These are phyloP conservation scores for Euphorbia celastroides DNA, from an alignment of 441 rosid genomes.

Conservation along the genomic window DNA sequence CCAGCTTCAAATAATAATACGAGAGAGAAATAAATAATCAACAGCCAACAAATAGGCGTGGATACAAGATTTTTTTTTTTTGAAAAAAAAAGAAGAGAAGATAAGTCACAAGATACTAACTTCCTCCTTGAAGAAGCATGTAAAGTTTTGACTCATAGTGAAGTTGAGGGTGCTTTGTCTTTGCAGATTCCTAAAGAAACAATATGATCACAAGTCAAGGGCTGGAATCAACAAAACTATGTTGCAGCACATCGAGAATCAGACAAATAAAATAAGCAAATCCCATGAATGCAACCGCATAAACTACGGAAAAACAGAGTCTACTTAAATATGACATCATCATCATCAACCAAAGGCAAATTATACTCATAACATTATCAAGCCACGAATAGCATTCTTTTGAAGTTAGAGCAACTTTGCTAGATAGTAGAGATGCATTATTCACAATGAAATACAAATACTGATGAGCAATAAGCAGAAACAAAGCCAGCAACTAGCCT, in stretches of 20 bases:
- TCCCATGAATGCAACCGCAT: too few relatives aligned
- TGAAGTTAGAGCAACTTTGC: background rate
- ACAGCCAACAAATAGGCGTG: too few relatives aligned
- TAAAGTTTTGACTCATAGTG: slow-evolving; percentile 95
- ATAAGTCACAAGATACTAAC: slow-evolving; percentile 39
- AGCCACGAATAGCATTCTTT: background rate
- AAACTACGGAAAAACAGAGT: background rate
- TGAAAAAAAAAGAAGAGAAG: slow-evolving; percentile 20
- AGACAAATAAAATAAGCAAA: background rate
- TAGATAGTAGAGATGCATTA: background rate
- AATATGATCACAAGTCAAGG: slow-evolving; percentile 7
- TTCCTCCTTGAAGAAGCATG: slow-evolving; percentile 98
- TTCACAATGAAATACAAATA: background rate
- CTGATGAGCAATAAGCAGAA: background rate
- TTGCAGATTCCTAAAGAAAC: slow-evolving; percentile 70
- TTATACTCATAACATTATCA: background rate
- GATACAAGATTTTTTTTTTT: too few relatives aligned
- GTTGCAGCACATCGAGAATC: background rate
- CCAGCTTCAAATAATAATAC: too few relatives aligned
- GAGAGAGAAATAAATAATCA: too few relatives aligned
- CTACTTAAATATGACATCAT: background rate
- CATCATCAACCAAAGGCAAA: background rate
- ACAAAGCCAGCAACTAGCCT: background rate
- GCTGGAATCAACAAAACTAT: background rate
- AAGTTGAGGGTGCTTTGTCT: slow-evolving; percentile 96